A percentile compares a stretch with the other conserved stretches of the same genome.
These are phyloP conservation scores for Thraustochytrium striatum DNA, from an alignment of 352 stramenopile species.

Conservation along the genomic window DNA sequence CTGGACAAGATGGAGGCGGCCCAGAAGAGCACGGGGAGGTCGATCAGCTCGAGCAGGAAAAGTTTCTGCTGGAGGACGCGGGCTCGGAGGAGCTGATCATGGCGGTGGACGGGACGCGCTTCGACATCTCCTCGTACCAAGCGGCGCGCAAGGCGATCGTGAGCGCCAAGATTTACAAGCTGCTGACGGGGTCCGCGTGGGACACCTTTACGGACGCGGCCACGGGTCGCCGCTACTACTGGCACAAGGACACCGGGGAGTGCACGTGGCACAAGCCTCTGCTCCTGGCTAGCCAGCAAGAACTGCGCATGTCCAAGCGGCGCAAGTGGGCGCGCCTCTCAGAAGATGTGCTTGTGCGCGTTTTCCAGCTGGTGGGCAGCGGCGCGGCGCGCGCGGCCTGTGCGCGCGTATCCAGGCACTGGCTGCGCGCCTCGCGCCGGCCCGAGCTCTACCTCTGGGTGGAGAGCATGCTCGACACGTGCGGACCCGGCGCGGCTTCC, in stretches of 20 bases:
- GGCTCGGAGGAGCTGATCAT: conserved; percentile 50
- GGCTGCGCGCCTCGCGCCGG: conserved; percentile 22
- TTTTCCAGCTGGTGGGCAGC: conserved; percentile 6
- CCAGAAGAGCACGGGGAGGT: conserved; percentile 67
- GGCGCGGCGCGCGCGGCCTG: neutral
- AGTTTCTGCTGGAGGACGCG: conserved; percentile 60
- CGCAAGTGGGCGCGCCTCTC: neutral
- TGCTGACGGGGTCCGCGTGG: conserved; percentile 52
- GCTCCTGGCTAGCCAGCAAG: neutral
- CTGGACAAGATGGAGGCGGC: conserved; percentile 73
- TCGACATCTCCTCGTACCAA: conserved; percentile 47
- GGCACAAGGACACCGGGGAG: conserved; percentile 14
- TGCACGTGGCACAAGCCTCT: conserved; percentile 3
- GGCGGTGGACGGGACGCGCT: conserved; percentile 47
- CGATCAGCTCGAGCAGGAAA: conserved; percentile 65
- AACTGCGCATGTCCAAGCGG: neutral
- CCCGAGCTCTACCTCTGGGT: conserved; percentile 38
- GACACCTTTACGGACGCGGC: conserved; percentile 5
- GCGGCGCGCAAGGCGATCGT: conserved; percentile 60
- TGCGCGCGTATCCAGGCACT: conserved; percentile 14
- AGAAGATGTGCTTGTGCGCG: neutral
- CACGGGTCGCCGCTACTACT: neutral
- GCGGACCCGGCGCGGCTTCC: neutral
- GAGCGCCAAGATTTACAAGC: conserved; percentile 52
- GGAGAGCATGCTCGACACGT: neutral